Evolutionary conservation across 2,329 filamentous ascomycete genomes (phyloP), one percentile per base, ranked within the genome.

Genomic region (Diplodia intermedia): DNA sequence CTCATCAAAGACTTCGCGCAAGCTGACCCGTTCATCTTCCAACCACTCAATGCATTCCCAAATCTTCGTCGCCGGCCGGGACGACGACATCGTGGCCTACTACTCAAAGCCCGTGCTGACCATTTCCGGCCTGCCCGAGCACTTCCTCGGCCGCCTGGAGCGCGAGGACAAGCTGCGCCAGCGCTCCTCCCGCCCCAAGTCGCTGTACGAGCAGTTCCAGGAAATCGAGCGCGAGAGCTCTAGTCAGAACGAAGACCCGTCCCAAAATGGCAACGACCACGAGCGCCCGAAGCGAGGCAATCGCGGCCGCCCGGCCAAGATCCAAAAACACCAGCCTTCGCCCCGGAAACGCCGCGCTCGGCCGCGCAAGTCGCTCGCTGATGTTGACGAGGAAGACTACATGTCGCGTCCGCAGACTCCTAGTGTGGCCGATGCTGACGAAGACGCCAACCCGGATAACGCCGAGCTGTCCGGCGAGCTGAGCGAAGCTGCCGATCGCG

Each of bases 341-440:
- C 53, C 66, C 71, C 67, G 75, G 73, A 69, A 74, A 38, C 76
- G 77, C 67, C 72, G 72, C 62, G 70, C 74, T 71, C 77, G 78
- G 66, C 75, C 71, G 72, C 74, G 69, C 71, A 75, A 75, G 73
- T 72, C 75, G 53, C 73, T 77, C 71, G 72, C 73, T 69, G 76
- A 79, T 72, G 75, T 75, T 40, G 76, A 76, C 61, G 75, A 78
- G 69, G 77, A 78, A 62, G 71, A 72, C 6, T 47, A 20, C 65
- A 69, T 71, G 68, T 75, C 77, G 73, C 78, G 78, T 76, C 73
- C 78, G 69, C 72, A 69, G 26, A 76, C 77, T 53, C 72, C 74
- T 56, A 73, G 70, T 55, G 72, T 68, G 31, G 70, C 76, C 73
- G 78, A 77, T 72, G 69, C 69, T 49, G 72, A 72, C 66, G 70